Conservation (phyloP, 495 filamentous ascomycete genomes). For the Trichoderma gamsii region DNA sequence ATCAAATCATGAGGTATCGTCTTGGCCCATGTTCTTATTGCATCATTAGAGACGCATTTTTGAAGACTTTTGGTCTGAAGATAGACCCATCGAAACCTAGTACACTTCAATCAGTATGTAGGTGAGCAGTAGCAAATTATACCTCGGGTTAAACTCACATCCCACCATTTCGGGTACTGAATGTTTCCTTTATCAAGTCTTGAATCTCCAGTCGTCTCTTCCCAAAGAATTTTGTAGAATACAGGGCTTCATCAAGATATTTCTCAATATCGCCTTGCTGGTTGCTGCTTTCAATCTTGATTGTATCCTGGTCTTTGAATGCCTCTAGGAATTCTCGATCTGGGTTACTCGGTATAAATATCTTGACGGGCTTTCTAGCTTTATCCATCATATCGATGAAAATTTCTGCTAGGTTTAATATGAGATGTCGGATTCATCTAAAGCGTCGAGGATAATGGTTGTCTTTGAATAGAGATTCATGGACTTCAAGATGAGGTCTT, state of each 20-base stretch:
- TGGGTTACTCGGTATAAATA: constrained; percentile 41
- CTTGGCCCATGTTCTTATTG: constrained; percentile 24
- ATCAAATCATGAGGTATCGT: constrained; percentile 29
- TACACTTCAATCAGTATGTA: too few species aligned
- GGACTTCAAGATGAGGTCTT: constrained; percentile 19
- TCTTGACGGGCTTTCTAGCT: constrained; percentile 29
- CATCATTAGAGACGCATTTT: constrained; percentile 17
- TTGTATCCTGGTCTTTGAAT: constrained; percentile 24
- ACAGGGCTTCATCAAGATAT: background rate
- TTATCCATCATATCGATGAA: constrained; percentile 24
- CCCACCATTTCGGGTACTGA: constrained; percentile 14
- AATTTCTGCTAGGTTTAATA: constrained; percentile 18
- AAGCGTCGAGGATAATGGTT: constrained; percentile 23
- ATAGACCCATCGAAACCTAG: constrained; percentile 31
- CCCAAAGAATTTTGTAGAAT: constrained; percentile 20
- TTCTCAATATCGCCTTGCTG: constrained; percentile 25
- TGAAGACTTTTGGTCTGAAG: constrained; percentile 31
- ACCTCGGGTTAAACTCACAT: constrained; percentile 15
- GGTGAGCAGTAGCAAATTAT: too few species aligned
- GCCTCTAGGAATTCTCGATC: constrained; percentile 27
- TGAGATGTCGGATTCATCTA: constrained; percentile 24
- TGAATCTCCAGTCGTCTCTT: background rate
- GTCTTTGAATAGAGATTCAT: constrained; percentile 21
- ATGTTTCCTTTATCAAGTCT: constrained; percentile 19
- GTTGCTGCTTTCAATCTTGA: constrained; percentile 31